Percentiles rank a stretch among this genome's conserved stretches.
Conservation (phyloP, 805 yeast genomes). For the Candida lessepsii region DNA sequence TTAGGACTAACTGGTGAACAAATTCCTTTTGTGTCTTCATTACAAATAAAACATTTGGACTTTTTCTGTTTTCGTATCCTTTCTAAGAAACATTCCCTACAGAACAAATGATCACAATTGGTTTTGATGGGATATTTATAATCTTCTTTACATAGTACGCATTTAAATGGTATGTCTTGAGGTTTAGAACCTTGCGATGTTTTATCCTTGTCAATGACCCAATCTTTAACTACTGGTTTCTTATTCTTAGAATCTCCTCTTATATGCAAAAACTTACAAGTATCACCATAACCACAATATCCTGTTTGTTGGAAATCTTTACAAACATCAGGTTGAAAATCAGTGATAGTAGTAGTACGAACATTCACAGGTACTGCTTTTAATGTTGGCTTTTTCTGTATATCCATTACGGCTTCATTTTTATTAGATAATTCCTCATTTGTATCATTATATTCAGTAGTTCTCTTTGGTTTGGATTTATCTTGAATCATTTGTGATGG, state of each 20-base stretch:
- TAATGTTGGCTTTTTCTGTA: slow-evolving; percentile 14
- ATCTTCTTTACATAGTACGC: slow-evolving; percentile 57
- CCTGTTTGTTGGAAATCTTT: slow-evolving; percentile 91
- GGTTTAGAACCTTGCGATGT: too few species aligned
- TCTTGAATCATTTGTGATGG: background rate
- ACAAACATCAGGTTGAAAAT: slow-evolving; percentile 91
- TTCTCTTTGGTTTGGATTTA: slow-evolving; percentile 8
- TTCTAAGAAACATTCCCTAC: slow-evolving; percentile 57
- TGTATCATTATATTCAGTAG: slow-evolving; percentile 1
- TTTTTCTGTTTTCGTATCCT: slow-evolving; percentile 41
- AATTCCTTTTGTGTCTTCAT: slow-evolving; percentile 57
- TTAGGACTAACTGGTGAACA: slow-evolving; percentile 40
- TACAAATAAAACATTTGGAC: slow-evolving; percentile 56
- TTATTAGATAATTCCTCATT: slow-evolving; percentile 7
- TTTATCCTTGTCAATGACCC: slow-evolving; percentile 43
- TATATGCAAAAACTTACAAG: slow-evolving; percentile 90
- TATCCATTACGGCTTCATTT: slow-evolving; percentile 11
- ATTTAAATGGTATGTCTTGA: slow-evolving; percentile 50
- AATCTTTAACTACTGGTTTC: slow-evolving; percentile 63
- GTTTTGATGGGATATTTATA: slow-evolving; percentile 59
- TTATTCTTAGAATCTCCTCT: slow-evolving; percentile 81
- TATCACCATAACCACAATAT: slow-evolving; percentile 95
- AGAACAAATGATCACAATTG: slow-evolving; percentile 61
- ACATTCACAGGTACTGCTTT: slow-evolving; percentile 41
- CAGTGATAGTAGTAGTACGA: slow-evolving; percentile 66